phyloP scores from a whole-genome alignment of 2,329 filamentous ascomycete genomes.

The Alternaria arbusti region DNA sequence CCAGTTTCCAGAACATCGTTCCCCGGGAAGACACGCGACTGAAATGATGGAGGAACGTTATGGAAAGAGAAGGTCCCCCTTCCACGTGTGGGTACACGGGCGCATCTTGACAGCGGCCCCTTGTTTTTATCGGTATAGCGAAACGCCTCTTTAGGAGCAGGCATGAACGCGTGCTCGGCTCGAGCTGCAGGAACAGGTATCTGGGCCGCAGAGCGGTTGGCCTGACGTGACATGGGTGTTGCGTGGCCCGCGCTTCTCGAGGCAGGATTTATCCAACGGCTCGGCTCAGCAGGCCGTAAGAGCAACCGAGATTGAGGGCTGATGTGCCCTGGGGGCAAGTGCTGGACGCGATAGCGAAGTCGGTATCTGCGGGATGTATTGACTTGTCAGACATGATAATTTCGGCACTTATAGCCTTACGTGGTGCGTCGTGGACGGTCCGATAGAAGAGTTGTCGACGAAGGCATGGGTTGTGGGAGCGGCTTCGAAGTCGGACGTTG shows the following conservation, averaged over 20 bases:
- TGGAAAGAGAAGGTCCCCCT: conserved; percentile 9
- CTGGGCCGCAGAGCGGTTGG: conserved; percentile 3
- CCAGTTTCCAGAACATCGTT: conserved; percentile 12
- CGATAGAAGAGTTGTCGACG: not conserved
- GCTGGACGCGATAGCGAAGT: not conserved
- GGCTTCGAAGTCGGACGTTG: not conserved
- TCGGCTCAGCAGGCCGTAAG: not conserved
- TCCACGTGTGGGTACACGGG: not conserved
- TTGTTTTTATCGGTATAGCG: not conserved
- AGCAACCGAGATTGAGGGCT: conserved; percentile 7
- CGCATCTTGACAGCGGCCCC: not conserved
- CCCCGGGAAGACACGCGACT: conserved; percentile 10
- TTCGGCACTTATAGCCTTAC: not conserved
- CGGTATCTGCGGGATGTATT: not conserved
- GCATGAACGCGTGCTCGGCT: conserved; percentile 7
- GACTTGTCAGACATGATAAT: not conserved
- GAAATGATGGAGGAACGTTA: conserved; percentile 2
- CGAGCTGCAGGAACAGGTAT: conserved; percentile 10
- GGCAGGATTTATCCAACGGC: conserved; percentile 4
- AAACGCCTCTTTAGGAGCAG: not conserved
- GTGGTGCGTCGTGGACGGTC: not conserved
- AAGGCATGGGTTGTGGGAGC: not conserved
- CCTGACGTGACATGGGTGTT: not conserved
- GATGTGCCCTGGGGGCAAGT: not conserved
- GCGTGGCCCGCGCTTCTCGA: not conserved